Base-by-base conservation (phyloP, 179 eudicot species). In the Actinidia chinensis region DNA sequence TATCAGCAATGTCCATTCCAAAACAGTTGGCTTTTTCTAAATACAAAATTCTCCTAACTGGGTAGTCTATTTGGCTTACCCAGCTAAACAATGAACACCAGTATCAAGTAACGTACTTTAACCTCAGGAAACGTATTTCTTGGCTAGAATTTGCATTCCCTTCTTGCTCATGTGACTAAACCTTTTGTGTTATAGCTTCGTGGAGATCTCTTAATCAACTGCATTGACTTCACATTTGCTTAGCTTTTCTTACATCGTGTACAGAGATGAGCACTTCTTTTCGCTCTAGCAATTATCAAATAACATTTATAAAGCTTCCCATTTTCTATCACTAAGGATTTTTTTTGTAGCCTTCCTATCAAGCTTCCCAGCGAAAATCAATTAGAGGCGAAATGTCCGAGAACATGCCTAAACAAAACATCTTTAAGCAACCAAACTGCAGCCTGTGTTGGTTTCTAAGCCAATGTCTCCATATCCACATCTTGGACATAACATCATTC, bases 401-500 rank as follows among this genome's bases (percentile, higher is more conserved):
- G n/a, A 22, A 69, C 60, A 77, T 67, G 63, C 36, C 22, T 47
- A n/a, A n/a, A n/a, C n/a, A n/a, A n/a, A 6, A 77, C 64, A 52
- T 50, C 52, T 20, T 68, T 77, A 10, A 78, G 64, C 4, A 59
- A n/a, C 4, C 13, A 59, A 18, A 4, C 9, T 59, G 33, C 64
- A 59, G 2, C 64, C 64, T 6, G 8, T 22, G 23, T 13, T 59
- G 8, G 64, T 59, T 18, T 59, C 64, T 8, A 59, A 22, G 13
- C 33, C 20, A 59, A 59, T 8, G 23, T 59, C 23, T 8, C 36
- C 33, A 7, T 59, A 1, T 33, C 64, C 2, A 59, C 13, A 22
- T 8, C 8, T 59, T 20, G 5, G 43, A 63, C 42, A 13, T 5
- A 23, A 33, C 40, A 6, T 60, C 17, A 2, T 60, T 60, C 0